These are phyloP conservation scores for Fusarium marasasianum DNA, from an alignment of 2,329 filamentous ascomycete genomes.

Conservation along the genomic window DNA sequence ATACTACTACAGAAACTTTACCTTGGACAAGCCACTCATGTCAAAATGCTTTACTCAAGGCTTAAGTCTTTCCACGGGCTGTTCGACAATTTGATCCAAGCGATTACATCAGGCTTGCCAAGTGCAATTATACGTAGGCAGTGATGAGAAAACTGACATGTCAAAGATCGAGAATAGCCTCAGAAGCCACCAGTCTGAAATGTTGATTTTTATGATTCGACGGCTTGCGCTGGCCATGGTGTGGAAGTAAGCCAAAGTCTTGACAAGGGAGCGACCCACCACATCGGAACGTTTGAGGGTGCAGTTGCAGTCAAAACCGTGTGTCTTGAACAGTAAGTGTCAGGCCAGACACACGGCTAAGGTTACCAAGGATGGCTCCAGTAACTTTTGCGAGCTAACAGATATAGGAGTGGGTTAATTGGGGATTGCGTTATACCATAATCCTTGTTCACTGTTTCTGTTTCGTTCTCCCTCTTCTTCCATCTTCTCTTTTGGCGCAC, in stretches of 20 bases:
- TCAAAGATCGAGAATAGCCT: constrained; percentile 6
- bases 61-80: not conserved
- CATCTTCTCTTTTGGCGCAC: not conserved
- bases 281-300: constrained; percentile 10
- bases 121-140: not conserved
- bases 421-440: not conserved
- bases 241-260: constrained; percentile 10
- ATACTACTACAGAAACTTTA: constrained; percentile 26
- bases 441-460: not conserved
- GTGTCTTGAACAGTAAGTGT: constrained; percentile 15
- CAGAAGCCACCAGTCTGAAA: constrained; percentile 1
- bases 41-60: not conserved
- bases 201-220: not conserved
- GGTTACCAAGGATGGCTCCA: constrained; percentile 1
- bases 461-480: constrained; percentile 16
- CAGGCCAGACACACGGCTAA: constrained; percentile 19
- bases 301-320: constrained; percentile 22
- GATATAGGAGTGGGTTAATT: not conserved
- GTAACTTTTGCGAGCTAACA: not conserved
- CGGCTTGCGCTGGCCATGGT: not conserved
- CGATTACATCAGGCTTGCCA: not conserved
- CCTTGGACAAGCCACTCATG: not conserved
- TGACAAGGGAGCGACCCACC: constrained; percentile 14
- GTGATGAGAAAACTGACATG: constrained; percentile 5
- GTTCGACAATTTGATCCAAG: not conserved